phyloP scores from a whole-genome alignment of 2,329 filamentous ascomycete genomes.

The Sporothrix schenckii region DNA sequence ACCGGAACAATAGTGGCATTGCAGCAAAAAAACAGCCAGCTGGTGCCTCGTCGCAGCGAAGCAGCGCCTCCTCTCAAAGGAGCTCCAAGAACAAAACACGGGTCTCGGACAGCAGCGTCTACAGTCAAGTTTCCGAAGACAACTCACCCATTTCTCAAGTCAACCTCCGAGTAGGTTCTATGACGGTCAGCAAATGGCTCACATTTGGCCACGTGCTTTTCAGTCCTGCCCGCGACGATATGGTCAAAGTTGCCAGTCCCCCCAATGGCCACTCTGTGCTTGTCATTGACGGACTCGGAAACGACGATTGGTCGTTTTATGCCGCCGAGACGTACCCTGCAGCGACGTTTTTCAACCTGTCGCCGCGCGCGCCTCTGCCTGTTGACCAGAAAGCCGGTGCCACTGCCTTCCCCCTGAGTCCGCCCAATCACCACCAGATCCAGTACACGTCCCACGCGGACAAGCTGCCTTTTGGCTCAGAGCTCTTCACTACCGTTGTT shows the following conservation, averaged over 20 bases:
- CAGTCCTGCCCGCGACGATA: slow-evolving; percentile 74
- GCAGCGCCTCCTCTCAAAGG: slow-evolving; percentile 42
- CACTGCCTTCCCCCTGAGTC: slow-evolving; percentile 58
- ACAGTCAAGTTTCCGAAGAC: slow-evolving; percentile 56
- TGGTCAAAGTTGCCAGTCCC: slow-evolving; percentile 56
- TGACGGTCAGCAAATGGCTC: slow-evolving; percentile 87
- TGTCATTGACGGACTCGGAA: slow-evolving; percentile 82
- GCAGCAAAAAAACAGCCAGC: slow-evolving; percentile 37
- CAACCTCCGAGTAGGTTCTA: slow-evolving; percentile 75
- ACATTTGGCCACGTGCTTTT: slow-evolving; percentile 83
- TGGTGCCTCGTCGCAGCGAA: slow-evolving; percentile 33
- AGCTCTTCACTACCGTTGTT: slow-evolving; percentile 75
- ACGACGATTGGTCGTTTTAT: slow-evolving; percentile 86
- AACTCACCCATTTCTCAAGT: slow-evolving; percentile 69
- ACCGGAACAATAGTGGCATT: slow-evolving; percentile 42
- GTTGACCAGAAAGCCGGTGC: slow-evolving; percentile 49
- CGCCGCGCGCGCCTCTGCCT: slow-evolving; percentile 58
- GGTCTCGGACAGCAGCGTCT: slow-evolving; percentile 51
- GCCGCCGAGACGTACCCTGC: slow-evolving; percentile 77
- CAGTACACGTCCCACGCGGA: slow-evolving; percentile 64
- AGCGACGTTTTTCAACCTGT: slow-evolving; percentile 76
- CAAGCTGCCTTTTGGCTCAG: slow-evolving; percentile 73
- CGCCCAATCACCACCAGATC: slow-evolving; percentile 75
- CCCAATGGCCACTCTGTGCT: slow-evolving; percentile 67
- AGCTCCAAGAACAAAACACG: slow-evolving; percentile 36